A percentile compares a stretch with the other conserved stretches of the same genome.
Conservation (phyloP, 2,329 filamentous ascomycete genomes). For the Cordyceps cateniannulata region DNA sequence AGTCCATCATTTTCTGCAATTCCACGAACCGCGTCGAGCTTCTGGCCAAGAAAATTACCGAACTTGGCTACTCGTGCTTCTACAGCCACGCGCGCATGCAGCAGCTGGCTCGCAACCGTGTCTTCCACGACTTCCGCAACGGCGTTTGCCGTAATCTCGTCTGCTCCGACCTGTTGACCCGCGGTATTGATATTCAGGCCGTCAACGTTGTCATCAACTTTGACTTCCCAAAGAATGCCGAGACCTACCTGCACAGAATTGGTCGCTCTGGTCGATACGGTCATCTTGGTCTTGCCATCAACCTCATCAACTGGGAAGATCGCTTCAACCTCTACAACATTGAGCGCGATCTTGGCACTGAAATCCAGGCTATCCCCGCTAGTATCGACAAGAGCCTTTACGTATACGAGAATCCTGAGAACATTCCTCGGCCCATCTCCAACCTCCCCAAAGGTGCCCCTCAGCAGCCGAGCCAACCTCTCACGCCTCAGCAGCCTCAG, state of each 20-base stretch:
- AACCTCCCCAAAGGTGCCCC: conserved; percentile 33
- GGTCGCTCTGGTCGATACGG: conserved; percentile 96
- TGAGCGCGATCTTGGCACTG: conserved; percentile 91
- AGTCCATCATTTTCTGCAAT: conserved; percentile 99
- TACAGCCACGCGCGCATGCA: conserved; percentile 99
- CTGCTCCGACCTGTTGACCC: conserved; percentile 93
- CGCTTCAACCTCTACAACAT: conserved; percentile 99
- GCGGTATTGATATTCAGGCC: conserved; percentile 98
- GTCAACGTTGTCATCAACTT: conserved; percentile 99
- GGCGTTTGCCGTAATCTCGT: conserved; percentile 97
- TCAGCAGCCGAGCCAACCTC: conserved; percentile 22
- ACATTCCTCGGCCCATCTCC: conserved; percentile 74
- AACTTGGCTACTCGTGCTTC: conserved; percentile 98
- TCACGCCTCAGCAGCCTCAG: conserved; percentile 23
- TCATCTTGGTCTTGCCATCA: conserved; percentile 94
- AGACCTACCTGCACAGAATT: conserved; percentile 97
- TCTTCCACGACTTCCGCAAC: conserved; percentile 98
- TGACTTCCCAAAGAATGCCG: conserved; percentile 98
- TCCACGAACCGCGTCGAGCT: conserved; percentile 97
- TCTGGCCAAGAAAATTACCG: conserved; percentile 97
- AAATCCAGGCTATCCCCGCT: conserved; percentile 92
- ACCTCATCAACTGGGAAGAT: conserved; percentile 99
- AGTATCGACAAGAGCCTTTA: conserved; percentile 97
- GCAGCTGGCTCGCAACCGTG: conserved; percentile 91
- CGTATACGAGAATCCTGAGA: conserved; percentile 94